Conservation (phyloP, 306 rosid genomes). For the Quercus dentata region DNA sequence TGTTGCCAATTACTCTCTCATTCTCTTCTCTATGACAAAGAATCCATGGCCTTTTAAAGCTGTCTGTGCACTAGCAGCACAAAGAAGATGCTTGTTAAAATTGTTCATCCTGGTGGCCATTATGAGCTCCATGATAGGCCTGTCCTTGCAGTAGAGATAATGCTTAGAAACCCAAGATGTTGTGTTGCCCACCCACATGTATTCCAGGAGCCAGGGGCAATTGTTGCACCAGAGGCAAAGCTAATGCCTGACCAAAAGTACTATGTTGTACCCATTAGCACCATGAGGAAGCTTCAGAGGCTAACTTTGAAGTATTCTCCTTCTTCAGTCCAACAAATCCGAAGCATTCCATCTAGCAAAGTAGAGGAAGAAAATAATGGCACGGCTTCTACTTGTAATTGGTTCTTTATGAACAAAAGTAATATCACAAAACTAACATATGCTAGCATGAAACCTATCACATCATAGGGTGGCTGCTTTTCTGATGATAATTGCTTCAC, state of each 20-base stretch:
- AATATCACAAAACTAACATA: constrained; percentile 15
- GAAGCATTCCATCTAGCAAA: constrained; percentile 15
- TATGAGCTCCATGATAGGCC: constrained; percentile 61
- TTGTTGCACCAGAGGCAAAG: constrained; percentile 58
- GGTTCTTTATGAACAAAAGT: constrained; percentile 26
- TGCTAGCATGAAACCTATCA: constrained; percentile 11
- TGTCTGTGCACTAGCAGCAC: constrained; percentile 45
- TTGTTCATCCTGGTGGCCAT: constrained; percentile 60
- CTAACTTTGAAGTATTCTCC: constrained; percentile 39
- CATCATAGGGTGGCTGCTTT: neutral
- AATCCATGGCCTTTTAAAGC: constrained; percentile 40
- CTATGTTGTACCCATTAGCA: constrained; percentile 57
- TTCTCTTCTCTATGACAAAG: neutral
- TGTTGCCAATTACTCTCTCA: constrained; percentile 6
- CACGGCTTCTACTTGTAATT: constrained; percentile 20
- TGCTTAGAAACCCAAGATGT: constrained; percentile 47
- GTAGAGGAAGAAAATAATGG: constrained; percentile 24
- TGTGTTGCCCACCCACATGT: constrained; percentile 50
- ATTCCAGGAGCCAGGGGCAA: constrained; percentile 71
- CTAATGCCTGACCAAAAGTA: constrained; percentile 58
- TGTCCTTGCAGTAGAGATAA: constrained; percentile 52
- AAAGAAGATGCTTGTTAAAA: constrained; percentile 41
- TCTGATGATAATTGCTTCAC: constrained; percentile 11
- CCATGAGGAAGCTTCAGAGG: constrained; percentile 55
- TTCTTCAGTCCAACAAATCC: constrained; percentile 21